These are phyloP conservation scores for Tuber indicum DNA, from an alignment of 495 filamentous ascomycete species.

Conservation along the genomic window DNA sequence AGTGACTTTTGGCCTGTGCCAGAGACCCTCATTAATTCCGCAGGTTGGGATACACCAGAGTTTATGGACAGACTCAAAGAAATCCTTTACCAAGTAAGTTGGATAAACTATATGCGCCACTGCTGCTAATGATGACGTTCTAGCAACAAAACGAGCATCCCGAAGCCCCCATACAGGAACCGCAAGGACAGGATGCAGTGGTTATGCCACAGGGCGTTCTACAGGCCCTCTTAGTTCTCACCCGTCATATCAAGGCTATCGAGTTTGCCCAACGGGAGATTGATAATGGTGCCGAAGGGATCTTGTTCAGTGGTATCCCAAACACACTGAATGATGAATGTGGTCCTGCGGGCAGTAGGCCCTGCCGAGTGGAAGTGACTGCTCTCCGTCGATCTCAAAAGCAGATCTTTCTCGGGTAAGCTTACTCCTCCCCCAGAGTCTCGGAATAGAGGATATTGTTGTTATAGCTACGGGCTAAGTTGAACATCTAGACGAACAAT, in stretches of 20 bases:
- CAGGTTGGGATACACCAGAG: not conserved
- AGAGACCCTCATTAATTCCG: not conserved
- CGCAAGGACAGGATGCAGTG: not conserved
- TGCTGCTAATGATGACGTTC: not conserved
- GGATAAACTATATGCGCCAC: not conserved
- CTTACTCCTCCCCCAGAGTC: not conserved
- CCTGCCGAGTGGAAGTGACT: not conserved
- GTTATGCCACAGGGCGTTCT: not conserved
- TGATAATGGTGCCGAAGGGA: constrained; percentile 2
- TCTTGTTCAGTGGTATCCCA: not conserved
- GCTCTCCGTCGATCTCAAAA: not conserved
- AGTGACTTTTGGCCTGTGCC: not conserved
- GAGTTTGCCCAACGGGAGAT: not conserved
- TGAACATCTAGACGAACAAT: not conserved
- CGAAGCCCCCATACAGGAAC: not conserved
- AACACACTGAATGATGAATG: not conserved
- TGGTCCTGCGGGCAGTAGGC: not conserved
- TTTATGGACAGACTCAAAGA: not conserved
- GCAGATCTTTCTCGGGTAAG: not conserved
- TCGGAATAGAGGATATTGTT: not conserved
- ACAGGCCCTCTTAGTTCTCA: not conserved
- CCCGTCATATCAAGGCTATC: not conserved
- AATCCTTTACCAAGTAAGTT: not conserved
- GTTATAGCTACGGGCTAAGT: not conserved
- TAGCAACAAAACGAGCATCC: not conserved